Evolutionary conservation across 345 rosid species (phyloP).

Genomic region (Linum tenue): DNA sequence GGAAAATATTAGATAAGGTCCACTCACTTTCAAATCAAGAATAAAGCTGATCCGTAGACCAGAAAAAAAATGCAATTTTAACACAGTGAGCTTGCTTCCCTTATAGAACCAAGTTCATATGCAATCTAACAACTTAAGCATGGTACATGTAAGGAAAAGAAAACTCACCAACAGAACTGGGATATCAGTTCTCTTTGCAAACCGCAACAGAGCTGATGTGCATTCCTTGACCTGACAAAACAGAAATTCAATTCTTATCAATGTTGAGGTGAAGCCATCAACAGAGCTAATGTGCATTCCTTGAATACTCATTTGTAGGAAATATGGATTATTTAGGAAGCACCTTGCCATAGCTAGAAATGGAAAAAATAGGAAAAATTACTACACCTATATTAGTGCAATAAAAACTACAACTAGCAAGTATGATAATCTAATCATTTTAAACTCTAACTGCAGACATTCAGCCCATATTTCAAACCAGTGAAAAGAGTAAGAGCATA

Average conservation of each 20-base stretch:
- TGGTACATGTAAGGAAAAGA: neutral
- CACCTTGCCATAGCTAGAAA: neutral
- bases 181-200: conserved; percentile 72
- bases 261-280: conserved; percentile 1
- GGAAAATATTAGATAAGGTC: neutral
- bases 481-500: neutral
- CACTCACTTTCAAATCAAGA: neutral
- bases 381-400: neutral
- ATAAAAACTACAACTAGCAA: neutral
- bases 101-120: neutral
- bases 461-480: neutral
- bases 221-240: conserved; percentile 75
- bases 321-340: neutral
- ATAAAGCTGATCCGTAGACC: neutral
- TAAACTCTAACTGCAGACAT: neutral
- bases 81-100: neutral
- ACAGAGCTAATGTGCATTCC: neutral
- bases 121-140: neutral
- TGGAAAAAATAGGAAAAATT: neutral
- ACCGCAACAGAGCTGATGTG: conserved; percentile 76
- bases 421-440: no score
- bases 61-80: neutral
- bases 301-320: no score
- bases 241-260: neutral
- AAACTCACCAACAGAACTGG: conserved; percentile 84